phyloP scores from a whole-genome alignment of 75 land plant species.

The Gnetum montanum region DNA sequence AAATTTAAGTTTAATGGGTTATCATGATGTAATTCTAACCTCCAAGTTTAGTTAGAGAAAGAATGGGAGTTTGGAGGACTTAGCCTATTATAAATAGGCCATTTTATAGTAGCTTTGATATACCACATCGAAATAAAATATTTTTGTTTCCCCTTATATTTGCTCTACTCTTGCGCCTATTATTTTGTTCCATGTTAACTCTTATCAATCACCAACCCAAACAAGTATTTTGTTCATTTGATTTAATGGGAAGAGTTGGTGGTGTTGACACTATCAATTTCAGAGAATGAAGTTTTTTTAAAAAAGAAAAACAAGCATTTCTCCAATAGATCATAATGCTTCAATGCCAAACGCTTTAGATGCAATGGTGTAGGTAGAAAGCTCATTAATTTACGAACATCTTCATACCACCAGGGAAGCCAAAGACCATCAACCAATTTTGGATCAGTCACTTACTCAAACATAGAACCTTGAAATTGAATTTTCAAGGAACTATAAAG shows the following conservation, averaged over 20 bases:
- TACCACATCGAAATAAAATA: not conserved
- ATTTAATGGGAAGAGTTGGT: conserved; percentile 67
- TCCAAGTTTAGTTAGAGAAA: no score
- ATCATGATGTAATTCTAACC: no score
- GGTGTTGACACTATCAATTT: conserved; percentile 12
- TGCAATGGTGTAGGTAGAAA: conserved; percentile 43
- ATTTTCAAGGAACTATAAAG: no score
- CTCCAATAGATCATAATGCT: conserved; percentile 63
- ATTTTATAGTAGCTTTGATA: no score
- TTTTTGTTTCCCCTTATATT: conserved; percentile 81
- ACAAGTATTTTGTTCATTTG: conserved; percentile 65
- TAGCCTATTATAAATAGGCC: no score
- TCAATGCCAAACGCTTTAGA: conserved; percentile 67
- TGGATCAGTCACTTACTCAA: no score
- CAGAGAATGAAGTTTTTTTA: conserved; percentile 44
- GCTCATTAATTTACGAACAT: conserved; percentile 71
- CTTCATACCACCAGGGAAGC: conserved; percentile 93
- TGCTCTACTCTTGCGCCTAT: no score
- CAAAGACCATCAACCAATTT: conserved; percentile 82
- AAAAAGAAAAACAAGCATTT: conserved; percentile 72
- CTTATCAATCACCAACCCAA: conserved; percentile 92
- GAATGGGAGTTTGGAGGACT: no score
- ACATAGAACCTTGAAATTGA: no score
- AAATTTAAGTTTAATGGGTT: no score
- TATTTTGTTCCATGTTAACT: no score